A percentile compares a stretch with the other conserved stretches of the same genome.
Conservation (phyloP, 2,329 filamentous ascomycete species). For the Didymosphaeria variabile region DNA sequence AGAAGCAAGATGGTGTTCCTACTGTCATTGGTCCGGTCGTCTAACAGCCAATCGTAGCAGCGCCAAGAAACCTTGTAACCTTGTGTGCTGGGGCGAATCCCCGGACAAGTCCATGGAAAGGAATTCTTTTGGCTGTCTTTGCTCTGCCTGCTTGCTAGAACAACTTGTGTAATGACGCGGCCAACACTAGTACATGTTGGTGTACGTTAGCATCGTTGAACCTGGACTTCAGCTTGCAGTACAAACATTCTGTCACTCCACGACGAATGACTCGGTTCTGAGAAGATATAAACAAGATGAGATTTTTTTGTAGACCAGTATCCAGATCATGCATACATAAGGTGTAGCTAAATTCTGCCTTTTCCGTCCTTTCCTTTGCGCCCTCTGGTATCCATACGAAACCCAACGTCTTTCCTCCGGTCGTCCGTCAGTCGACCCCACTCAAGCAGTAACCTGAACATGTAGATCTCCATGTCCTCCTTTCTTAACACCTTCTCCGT, state of each 20-base stretch:
- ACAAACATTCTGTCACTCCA: background rate
- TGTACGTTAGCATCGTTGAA: background rate
- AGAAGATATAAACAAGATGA: slow-evolving; percentile 9
- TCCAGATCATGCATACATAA: slow-evolving; percentile 13
- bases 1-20: background rate
- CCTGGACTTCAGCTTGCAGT: background rate
- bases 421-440: slow-evolving; percentile 60
- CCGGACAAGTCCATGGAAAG: background rate
- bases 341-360: slow-evolving; percentile 1
- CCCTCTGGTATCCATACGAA: slow-evolving; percentile 29
- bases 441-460: slow-evolving; percentile 80
- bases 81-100: too few species aligned
- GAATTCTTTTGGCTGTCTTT: background rate
- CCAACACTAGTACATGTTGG: background rate
- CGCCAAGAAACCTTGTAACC: background rate
- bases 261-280: background rate
- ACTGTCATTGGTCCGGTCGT: slow-evolving; percentile 20
- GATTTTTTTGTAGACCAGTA: slow-evolving; percentile 1
- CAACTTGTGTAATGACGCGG: background rate
- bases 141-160: background rate
- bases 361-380: slow-evolving; percentile 14
- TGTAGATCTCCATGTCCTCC: slow-evolving; percentile 79
- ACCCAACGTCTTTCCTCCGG: slow-evolving; percentile 45
- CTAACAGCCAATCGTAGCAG: slow-evolving; percentile 8
- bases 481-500: slow-evolving; percentile 47